Conservation (phyloP, 2,329 filamentous ascomycete genomes). For the Fusarium falciforme region DNA sequence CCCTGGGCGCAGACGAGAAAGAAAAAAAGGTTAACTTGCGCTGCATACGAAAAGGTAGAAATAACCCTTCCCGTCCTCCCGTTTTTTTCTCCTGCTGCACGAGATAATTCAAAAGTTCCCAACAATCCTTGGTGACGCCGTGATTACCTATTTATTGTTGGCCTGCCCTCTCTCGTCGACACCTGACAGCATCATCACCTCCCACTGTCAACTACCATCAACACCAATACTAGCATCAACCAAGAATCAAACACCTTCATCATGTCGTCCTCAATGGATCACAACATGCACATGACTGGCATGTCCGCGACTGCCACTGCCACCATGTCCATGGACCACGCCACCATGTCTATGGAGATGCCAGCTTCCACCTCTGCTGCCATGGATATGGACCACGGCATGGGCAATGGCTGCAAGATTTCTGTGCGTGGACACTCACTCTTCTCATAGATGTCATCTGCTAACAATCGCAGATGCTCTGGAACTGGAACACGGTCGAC, state of each 20-base stretch:
- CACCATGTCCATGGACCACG: conserved; percentile 24
- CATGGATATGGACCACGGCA: conserved; percentile 30
- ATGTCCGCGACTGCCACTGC: conserved; percentile 11
- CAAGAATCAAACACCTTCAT: neutral
- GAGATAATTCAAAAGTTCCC: conserved; percentile 7
- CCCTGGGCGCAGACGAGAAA: neutral
- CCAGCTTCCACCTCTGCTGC: conserved; percentile 24
- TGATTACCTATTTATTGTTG: neutral
- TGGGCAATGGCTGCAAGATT: conserved; percentile 50
- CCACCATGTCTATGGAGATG: conserved; percentile 36
- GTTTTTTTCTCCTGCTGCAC: neutral
- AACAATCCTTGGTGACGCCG: neutral
- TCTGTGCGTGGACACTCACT: conserved; percentile 45
- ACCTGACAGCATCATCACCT: neutral
- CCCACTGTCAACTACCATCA: neutral
- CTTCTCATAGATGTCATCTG: neutral
- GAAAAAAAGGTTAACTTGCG: neutral
- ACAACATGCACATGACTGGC: conserved; percentile 28
- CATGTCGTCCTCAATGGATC: conserved; percentile 10
- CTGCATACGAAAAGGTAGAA: too few species aligned
- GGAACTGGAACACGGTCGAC: conserved; percentile 82
- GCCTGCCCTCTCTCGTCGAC: neutral
- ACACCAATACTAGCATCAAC: neutral
- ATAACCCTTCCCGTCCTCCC: neutral
- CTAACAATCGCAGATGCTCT: conserved; percentile 71